Conservation (phyloP, 2,329 filamentous ascomycete species). For the Pestalotiopsis sp. region DNA sequence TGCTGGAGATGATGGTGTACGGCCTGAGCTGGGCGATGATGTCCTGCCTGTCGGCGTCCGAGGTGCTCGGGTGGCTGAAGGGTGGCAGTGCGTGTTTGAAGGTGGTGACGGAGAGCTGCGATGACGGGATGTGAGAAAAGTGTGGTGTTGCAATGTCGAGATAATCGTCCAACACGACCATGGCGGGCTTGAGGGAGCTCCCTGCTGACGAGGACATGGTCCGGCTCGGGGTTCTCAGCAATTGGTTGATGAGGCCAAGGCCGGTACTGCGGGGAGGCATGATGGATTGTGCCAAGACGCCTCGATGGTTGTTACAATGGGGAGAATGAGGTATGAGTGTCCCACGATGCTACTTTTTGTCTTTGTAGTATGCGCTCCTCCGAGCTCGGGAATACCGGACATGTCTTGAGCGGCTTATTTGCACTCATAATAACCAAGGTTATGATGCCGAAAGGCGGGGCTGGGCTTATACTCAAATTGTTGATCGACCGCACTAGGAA, state of each 20-base stretch:
- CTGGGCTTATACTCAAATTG: not conserved
- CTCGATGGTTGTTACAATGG: too few species aligned
- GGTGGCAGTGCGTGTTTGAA: constrained; percentile 58
- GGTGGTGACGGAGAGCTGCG: constrained; percentile 37
- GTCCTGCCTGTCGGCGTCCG: constrained; percentile 38
- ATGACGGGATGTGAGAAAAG: constrained; percentile 3
- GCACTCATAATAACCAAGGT: not conserved
- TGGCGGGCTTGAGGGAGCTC: not conserved
- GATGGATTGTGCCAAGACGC: not conserved
- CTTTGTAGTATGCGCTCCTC: not conserved
- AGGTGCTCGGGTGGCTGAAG: constrained; percentile 25
- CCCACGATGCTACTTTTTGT: not conserved
- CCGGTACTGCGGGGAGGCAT: not conserved
- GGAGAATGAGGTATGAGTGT: too few species aligned
- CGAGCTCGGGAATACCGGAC: not conserved
- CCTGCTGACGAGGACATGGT: not conserved
- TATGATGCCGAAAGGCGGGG: not conserved
- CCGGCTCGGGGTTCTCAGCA: not conserved
- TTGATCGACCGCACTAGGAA: not conserved
- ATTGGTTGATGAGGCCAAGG: not conserved
- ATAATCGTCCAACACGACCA: constrained; percentile 4
- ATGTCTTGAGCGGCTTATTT: not conserved
- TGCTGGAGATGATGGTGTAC: constrained; percentile 59
- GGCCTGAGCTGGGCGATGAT: constrained; percentile 58
- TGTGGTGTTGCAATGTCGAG: not conserved